These are phyloP conservation scores for Lindgomyces ingoldianus DNA, from an alignment of 495 filamentous ascomycete genomes.

Conservation along the genomic window DNA sequence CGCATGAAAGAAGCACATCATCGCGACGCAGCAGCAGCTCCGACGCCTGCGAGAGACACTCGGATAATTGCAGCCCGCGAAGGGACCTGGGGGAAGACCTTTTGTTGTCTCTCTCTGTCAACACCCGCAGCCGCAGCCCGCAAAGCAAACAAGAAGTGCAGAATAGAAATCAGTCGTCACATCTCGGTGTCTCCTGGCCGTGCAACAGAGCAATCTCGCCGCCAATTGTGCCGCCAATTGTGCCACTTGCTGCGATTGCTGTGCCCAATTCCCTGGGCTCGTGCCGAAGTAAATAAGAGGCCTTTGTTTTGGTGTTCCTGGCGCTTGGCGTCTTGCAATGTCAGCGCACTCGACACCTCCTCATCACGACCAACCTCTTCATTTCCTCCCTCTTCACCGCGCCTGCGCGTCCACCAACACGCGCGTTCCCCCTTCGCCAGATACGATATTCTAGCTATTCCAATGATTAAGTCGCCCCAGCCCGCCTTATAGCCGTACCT, in stretches of 20 bases:
- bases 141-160: not conserved
- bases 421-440: slow-evolving; percentile 5
- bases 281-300: slow-evolving; percentile 10
- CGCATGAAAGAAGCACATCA: not conserved
- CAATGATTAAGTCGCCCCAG: slow-evolving; percentile 22
- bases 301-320: slow-evolving; percentile 31
- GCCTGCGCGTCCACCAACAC: slow-evolving; percentile 12
- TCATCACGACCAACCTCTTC: slow-evolving; percentile 32
- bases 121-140: not conserved
- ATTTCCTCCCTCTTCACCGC: slow-evolving; percentile 28
- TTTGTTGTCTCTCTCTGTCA: not conserved
- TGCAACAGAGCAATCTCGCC: not conserved
- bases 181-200: no score
- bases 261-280: not conserved
- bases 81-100: not conserved
- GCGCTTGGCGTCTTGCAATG: slow-evolving; percentile 9
- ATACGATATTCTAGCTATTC: not conserved
- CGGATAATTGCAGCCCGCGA: slow-evolving; percentile 14
- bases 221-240: not conserved
- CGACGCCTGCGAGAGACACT: not conserved
- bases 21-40: not conserved
- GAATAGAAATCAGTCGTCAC: no score
- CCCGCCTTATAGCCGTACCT: not conserved
- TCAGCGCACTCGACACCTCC: slow-evolving; percentile 4
- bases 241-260: no score